Evolutionary conservation across 169 alveolate genomes (phyloP), one percentile per base, ranked within the genome.

Genomic region (Plasmodium gallinaceum): DNA sequence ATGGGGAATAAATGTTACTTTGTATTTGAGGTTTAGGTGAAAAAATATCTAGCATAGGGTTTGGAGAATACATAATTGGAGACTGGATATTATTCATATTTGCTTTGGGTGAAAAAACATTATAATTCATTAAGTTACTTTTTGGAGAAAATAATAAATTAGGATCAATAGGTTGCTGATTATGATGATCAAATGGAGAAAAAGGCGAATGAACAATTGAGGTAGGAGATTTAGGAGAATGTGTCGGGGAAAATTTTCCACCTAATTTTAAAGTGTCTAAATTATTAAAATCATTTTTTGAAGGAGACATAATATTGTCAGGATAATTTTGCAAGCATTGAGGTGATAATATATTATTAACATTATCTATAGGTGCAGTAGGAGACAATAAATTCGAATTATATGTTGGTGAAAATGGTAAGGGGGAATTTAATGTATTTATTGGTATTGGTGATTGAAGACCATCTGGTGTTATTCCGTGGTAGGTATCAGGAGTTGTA

Each of bases 241-340:
- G 95, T 0, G 96, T 94, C 24, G 98, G 98, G 14, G 97, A 95
- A 92, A 97, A 95, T 86, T 95, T 95, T 10, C 98, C 98, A 1
- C 98, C 98, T 24, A 95, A 95, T 18, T 97, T 93, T 88, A 85
- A 43, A 18, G 96, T 93, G 61, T 94, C 97, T 45, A 93, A 88
- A 66, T 86, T 71, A 71, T 75, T 72, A 24, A 86, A 74, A 10
- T 69, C 88, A n/a, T 70, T 69, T 68, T 78, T 68, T n/a, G 93
- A 57, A 14, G 91, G 92, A 4, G 88, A 76, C 74, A 74, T 72
- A 32, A 78, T 75, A 16, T 58, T 70, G 42, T 74, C 65, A 18
- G 62, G 51, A 43, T 68, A 74, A 43, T 78, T 71, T 16, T 54
- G 93, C 8, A 68, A 76, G 22, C 22, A 18, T 71, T 92, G 92